Evolutionary conservation across 2,329 filamentous ascomycete species (phyloP), one percentile per base, ranked within the genome.

Genomic region (Bipolaris victoriae): DNA sequence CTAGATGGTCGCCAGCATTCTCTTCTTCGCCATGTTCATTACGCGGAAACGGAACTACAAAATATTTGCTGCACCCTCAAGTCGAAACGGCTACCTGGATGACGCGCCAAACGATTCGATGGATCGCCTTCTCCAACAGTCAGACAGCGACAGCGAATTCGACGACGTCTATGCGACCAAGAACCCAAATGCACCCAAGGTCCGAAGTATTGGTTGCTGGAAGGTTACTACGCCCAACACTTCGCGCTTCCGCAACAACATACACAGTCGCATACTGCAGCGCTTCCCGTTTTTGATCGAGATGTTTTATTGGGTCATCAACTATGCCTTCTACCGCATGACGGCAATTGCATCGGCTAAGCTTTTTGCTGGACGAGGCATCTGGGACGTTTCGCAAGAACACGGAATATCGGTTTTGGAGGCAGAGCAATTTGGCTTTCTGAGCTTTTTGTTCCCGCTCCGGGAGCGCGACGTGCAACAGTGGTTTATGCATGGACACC

Each of bases 261-360:
- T 83, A 47, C 87, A 89, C 71, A 88, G 84, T 59, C 80, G 86
- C 24, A 80, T 89, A 53, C 78, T 90, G 57, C 84, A 88, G 70
- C 87, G 87, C 68, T 89, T 86, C 63, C 88, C 88, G 4, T 90
- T 90, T 69, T 73, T 90, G 52, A 82, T 90, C 47, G 88, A 90
- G 73, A 90, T 90, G 86, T 89, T 90, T 72, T 90, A 90, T 77
- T 90, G 88, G 88, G 80, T 83, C 41, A 80, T 90, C 64, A 89
- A 87, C 67, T 84, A 87, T 62, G 79, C 82, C 44, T 86, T 88
- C 69, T 90, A 90, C 76, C 80, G 83, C 36, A 78, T 86, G 72
- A 88, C 86, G 7, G 82, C 83, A 15, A 76, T 81, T 15, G 71
- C 82, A 6, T 82, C 83, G 2, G 79, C 83, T 55, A 72, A 74